Percentiles rank a stretch among this genome's conserved stretches.
Evolutionary conservation across 169 alveolate species (phyloP).

Genomic region (Babesia divergens): DNA sequence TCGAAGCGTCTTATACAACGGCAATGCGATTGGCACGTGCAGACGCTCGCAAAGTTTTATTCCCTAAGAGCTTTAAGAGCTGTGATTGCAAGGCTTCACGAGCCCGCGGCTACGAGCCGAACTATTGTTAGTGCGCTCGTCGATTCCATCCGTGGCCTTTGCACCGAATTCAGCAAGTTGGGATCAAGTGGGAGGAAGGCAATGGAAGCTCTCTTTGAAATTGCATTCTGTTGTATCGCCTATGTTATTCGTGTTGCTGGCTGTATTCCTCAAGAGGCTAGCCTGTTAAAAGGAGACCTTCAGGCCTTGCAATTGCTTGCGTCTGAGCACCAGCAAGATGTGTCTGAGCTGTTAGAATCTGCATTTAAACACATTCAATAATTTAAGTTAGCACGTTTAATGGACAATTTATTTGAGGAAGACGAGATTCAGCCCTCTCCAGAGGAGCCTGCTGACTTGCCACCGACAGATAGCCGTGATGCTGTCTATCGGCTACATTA

Average conservation of each 20-base stretch:
- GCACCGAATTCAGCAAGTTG: slow-evolving; percentile 4
- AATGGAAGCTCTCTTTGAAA: background rate
- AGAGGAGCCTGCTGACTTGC: background rate
- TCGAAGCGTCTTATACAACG: slow-evolving; percentile 18
- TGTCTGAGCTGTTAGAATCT: background rate
- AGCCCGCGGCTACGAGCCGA: slow-evolving; percentile 3
- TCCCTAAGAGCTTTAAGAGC: background rate
- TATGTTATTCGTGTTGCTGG: background rate
- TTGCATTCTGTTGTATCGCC: background rate
- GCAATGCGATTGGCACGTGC: slow-evolving; percentile 10
- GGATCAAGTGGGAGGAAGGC: background rate
- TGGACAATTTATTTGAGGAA: background rate
- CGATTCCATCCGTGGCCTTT: background rate
- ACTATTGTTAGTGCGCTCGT: background rate
- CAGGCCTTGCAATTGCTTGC: background rate
- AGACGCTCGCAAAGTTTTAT: slow-evolving; percentile 4
- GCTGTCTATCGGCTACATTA: slow-evolving; percentile 11
- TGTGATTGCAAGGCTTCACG: background rate
- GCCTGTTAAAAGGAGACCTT: background rate
- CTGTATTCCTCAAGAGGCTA: background rate
- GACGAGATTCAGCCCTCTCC: background rate
- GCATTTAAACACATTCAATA: slow-evolving; percentile 5
- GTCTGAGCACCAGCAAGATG: slow-evolving; percentile 24
- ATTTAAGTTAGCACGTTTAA: background rate
- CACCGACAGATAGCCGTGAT: background rate